Base-by-base conservation (phyloP, 202 grass and related monocot genomes). In the Dendrocalamus latiflorus region DNA sequence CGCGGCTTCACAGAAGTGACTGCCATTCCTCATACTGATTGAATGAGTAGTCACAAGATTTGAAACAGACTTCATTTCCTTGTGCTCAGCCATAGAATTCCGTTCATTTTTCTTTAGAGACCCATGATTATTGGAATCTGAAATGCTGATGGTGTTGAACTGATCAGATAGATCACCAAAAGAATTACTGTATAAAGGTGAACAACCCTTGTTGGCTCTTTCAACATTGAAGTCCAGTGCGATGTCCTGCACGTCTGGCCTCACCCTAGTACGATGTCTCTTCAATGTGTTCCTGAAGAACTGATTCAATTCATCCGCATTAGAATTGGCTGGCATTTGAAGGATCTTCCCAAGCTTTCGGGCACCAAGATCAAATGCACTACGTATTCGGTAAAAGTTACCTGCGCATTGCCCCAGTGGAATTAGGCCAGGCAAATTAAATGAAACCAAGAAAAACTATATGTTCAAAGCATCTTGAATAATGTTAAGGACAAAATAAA, bases 291-390 rank as follows among this genome's bases (percentile, higher is more conserved):
- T 98, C 81, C 43, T 83, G 56, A 98, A 95, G 78, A 98, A 98
- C 72, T 82, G 84, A 76, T 86, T 93, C 73, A 95, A 79, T 86
- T 90, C 92, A 78, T 78, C 28, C 42, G 66, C 73, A 72, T 83
- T 81, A 65, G 75, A 81, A 74, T 16, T 64, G 42, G 66, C 30
- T 81, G 94, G 83, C 47, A 83, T 49, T 57, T 85, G 87, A 83
- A 98, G 82, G 77, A 93, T 91, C 68, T 86, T 90, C 26, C 89
- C 91, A 63, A 98, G 90, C 76, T 98, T 95, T 24, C 87, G 91
- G 53, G 95, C 92, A 44, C 95, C 95, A 80, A 93, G 89, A 58
- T 89, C 88, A 91, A 98, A 98, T 79, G 92, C 95, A 69, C 90
- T 93, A 18, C 88, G 86, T 90, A 98, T 98, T 24, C 95, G 84